Conservation (phyloP, 306 rosid genomes). For the Rosa lucieae region DNA sequence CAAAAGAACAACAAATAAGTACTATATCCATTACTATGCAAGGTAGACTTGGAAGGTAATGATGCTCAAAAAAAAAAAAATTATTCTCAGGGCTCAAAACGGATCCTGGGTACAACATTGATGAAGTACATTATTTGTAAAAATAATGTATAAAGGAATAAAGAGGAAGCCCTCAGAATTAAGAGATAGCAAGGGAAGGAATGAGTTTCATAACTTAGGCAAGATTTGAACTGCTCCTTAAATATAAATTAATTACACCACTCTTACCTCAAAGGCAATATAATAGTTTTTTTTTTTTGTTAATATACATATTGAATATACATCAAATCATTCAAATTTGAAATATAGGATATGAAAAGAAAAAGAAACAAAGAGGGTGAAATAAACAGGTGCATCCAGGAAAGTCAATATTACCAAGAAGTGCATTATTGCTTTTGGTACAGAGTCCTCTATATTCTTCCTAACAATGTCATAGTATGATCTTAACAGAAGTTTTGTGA, state of each 20-base stretch:
- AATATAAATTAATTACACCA: neutral
- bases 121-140: neutral
- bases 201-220: neutral
- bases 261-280: neutral
- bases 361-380: too few species aligned
- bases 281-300: neutral
- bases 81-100: neutral
- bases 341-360: neutral
- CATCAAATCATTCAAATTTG: neutral
- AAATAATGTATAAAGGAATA: neutral
- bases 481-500: slow-evolving; percentile 75
- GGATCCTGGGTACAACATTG: neutral
- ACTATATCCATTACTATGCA: neutral
- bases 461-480: slow-evolving; percentile 96
- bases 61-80: too few species aligned
- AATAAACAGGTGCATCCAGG: neutral
- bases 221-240: neutral
- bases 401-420: slow-evolving; percentile 70
- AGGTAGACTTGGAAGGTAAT: neutral
- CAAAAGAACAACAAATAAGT: neutral
- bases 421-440: slow-evolving; percentile 97
- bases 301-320: too few species aligned
- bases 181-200: neutral
- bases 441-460: slow-evolving; percentile 78
- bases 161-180: neutral